A percentile compares a stretch with the other conserved stretches of the same genome.
Conservation (phyloP, 768 basidiomycete species). For the Lactarius trivialis region DNA sequence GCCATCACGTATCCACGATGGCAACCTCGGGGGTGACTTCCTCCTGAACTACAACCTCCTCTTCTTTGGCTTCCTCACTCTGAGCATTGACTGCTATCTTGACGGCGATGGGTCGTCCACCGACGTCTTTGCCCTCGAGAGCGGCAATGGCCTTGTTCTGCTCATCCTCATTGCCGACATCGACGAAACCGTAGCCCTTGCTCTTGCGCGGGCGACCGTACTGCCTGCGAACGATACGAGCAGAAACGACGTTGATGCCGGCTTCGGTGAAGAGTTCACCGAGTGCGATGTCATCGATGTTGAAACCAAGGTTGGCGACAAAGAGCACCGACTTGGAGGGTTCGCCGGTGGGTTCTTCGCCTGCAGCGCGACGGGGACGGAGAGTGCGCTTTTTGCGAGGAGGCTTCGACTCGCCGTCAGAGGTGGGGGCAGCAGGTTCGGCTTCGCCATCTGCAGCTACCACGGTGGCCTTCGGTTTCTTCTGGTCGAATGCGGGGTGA, state of each 20-base stretch:
- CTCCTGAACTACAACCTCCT: slow-evolving; percentile 20
- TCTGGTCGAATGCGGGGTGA: slow-evolving; percentile 41
- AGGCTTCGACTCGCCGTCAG: slow-evolving; percentile 37
- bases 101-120: slow-evolving; percentile 81
- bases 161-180: slow-evolving; percentile 82
- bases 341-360: slow-evolving; percentile 81
- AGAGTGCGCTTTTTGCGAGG: slow-evolving; percentile 51
- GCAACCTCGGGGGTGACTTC: slow-evolving; percentile 20
- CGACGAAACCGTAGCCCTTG: slow-evolving; percentile 98
- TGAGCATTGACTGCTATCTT: slow-evolving; percentile 91
- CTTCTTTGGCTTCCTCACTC: slow-evolving; percentile 36
- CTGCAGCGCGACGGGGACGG: slow-evolving; percentile 60
- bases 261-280: slow-evolving; percentile 79
- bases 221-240: slow-evolving; percentile 82
- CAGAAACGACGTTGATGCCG: slow-evolving; percentile 73
- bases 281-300: slow-evolving; percentile 79
- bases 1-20: slow-evolving; percentile 19
- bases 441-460: slow-evolving; percentile 33
- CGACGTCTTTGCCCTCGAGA: slow-evolving; percentile 82
- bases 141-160: slow-evolving; percentile 87
- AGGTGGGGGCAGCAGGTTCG: slow-evolving; percentile 33
- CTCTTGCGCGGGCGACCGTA: slow-evolving; percentile 81
- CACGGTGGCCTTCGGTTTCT: slow-evolving; percentile 40
- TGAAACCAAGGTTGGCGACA: slow-evolving; percentile 97
- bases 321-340: slow-evolving; percentile 88